Percentiles rank a stretch among this genome's conserved stretches.
These are phyloP conservation scores for Alternaria viburni DNA, from an alignment of 2,329 filamentous ascomycete genomes.

Conservation along the genomic window DNA sequence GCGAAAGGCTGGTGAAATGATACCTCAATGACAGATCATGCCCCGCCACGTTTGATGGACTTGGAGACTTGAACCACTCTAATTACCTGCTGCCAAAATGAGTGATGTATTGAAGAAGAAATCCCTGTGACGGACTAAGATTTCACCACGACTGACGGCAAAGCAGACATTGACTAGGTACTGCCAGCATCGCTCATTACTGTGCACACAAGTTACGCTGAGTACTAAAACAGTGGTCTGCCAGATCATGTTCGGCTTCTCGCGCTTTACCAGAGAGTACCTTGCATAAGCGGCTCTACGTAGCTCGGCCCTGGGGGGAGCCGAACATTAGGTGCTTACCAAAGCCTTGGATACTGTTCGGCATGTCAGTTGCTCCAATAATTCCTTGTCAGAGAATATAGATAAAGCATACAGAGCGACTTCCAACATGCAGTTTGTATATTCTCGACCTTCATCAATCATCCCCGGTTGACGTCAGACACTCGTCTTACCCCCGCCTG, in stretches of 20 bases:
- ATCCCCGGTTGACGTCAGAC: background rate
- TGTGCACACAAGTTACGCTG: background rate
- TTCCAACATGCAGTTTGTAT: background rate
- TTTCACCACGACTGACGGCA: background rate
- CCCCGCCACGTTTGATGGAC: slow-evolving; percentile 31
- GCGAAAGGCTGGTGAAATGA: slow-evolving; percentile 46
- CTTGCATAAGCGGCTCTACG: slow-evolving; percentile 8
- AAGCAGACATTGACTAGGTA: background rate
- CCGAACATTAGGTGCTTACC: slow-evolving; percentile 7
- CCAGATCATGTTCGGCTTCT: background rate
- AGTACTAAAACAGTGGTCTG: background rate
- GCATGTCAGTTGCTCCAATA: background rate
- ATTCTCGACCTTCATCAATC: background rate
- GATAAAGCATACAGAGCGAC: background rate
- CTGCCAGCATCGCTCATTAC: background rate
- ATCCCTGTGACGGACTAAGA: background rate
- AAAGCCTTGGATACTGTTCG: background rate
- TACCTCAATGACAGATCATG: slow-evolving; percentile 45
- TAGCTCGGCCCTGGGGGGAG: slow-evolving; percentile 8
- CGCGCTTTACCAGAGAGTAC: background rate
- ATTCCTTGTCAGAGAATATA: background rate
- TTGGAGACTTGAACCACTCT: background rate
- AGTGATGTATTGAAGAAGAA: background rate
- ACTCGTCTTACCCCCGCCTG: background rate
- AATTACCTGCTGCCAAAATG: background rate